Conservation (phyloP, 2,329 filamentous ascomycete genomes). For the Trichoderma harzianum region DNA sequence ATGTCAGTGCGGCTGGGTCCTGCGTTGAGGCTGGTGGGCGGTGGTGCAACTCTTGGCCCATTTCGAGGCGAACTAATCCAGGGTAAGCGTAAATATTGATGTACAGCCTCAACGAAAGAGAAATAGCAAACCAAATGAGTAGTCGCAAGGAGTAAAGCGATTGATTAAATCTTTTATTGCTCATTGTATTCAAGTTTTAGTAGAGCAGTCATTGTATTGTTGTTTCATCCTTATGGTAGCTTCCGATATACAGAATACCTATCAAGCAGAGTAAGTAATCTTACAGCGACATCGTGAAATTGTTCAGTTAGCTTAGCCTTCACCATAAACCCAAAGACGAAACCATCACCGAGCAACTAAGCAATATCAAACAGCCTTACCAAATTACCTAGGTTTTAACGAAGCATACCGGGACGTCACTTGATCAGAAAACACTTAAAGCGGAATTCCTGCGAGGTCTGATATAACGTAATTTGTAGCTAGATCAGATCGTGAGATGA, state of each 20-base stretch:
- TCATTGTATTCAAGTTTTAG: accelerated
- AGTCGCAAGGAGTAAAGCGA: background rate
- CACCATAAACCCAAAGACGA: accelerated
- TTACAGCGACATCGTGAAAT: background rate
- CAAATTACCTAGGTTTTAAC: background rate
- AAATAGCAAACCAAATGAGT: background rate
- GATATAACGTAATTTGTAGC: conserved; percentile 2
- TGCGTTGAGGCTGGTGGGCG: background rate
- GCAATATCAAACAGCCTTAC: background rate
- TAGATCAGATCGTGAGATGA: background rate
- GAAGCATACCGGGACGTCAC: conserved; percentile 3
- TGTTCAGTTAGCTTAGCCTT: background rate
- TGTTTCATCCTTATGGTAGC: background rate
- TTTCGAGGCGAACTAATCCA: background rate
- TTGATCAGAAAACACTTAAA: background rate
- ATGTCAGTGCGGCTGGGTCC: background rate
- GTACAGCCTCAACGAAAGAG: background rate
- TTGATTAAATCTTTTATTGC: background rate
- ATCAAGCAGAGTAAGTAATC: background rate
- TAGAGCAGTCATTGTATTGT: too few species aligned
- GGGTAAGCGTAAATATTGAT: background rate
- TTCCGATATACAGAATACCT: background rate
- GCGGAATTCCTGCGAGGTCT: background rate
- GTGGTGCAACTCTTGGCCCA: background rate
- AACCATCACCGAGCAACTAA: background rate